Percentiles rank a stretch among this genome's conserved stretches.
Evolutionary conservation across 2,329 filamentous ascomycete genomes (phyloP).

Genomic region (Aspergillus sclerotialis): DNA sequence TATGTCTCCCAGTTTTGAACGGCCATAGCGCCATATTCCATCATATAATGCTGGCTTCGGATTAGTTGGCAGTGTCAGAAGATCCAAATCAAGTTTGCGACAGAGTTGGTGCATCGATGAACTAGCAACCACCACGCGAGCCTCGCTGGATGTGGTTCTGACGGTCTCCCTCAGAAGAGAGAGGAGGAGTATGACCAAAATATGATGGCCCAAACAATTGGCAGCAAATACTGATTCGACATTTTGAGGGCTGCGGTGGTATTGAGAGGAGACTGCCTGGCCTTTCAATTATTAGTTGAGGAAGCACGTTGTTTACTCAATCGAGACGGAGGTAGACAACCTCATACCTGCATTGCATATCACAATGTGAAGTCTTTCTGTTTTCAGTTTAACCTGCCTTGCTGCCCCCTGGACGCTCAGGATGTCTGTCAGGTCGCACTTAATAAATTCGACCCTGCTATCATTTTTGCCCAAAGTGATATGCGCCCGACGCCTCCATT

Average conservation of each 20-base stretch:
- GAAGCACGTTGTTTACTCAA: not conserved
- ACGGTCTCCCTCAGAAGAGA: slow-evolving; percentile 21
- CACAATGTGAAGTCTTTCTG: slow-evolving; percentile 23
- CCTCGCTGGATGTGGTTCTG: slow-evolving; percentile 23
- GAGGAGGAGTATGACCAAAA: slow-evolving; percentile 44
- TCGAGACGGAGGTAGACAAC: not conserved
- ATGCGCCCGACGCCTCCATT: slow-evolving; percentile 14
- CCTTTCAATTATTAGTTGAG: slow-evolving; percentile 4
- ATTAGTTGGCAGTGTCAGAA: slow-evolving; percentile 14
- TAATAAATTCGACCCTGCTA: slow-evolving; percentile 16
- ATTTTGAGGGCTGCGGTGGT: slow-evolving; percentile 27
- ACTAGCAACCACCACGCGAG: slow-evolving; percentile 40
- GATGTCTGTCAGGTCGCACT: slow-evolving; percentile 25
- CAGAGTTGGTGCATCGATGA: slow-evolving; percentile 23
- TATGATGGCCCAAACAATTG: slow-evolving; percentile 45
- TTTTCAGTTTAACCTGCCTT: slow-evolving; percentile 12
- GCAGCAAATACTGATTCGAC: slow-evolving; percentile 45
- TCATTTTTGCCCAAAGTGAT: slow-evolving; percentile 13
- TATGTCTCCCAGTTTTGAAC: slow-evolving; percentile 27
- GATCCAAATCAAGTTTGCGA: slow-evolving; percentile 17
- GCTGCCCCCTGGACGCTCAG: slow-evolving; percentile 13
- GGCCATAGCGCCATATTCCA: slow-evolving; percentile 23
- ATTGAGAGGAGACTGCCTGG: slow-evolving; percentile 13
- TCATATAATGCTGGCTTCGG: slow-evolving; percentile 17
- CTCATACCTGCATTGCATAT: slow-evolving; percentile 25